A percentile compares a stretch with the other conserved stretches of the same genome.
Evolutionary conservation across 108 stramenopile species (phyloP).

Genomic region (Pseudonitzschia multistriata): DNA sequence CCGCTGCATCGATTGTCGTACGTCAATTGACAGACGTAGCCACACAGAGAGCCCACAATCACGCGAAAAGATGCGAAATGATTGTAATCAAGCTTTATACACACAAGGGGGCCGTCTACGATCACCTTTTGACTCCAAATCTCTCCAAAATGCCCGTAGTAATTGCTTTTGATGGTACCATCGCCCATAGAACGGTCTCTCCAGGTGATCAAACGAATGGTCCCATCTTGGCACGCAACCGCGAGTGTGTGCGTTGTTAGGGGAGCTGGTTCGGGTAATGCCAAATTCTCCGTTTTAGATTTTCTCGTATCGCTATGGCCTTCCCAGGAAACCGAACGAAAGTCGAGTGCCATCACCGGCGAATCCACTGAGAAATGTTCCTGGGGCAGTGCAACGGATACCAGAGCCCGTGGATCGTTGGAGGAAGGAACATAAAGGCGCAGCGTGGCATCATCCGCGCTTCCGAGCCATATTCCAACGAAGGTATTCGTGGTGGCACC

Average conservation of each 20-base stretch:
- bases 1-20: background rate
- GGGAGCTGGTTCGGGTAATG: background rate
- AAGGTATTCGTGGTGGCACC: background rate
- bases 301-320: background rate
- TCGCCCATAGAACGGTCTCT: background rate
- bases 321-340: background rate
- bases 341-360: slow-evolving; percentile 40
- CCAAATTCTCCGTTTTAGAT: background rate
- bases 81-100: slow-evolving; percentile 28
- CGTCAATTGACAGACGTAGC: slow-evolving; percentile 40
- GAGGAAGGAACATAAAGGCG: slow-evolving; percentile 23
- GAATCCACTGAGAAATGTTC: slow-evolving; percentile 24
- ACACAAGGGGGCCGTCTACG: slow-evolving; percentile 45
- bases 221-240: slow-evolving; percentile 52
- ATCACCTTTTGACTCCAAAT: slow-evolving; percentile 29
- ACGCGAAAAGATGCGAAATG: slow-evolving; percentile 14
- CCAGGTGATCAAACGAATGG: slow-evolving; percentile 39
- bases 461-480: slow-evolving; percentile 26
- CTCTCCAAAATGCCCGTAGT: slow-evolving; percentile 1
- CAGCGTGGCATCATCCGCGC: slow-evolving; percentile 34
- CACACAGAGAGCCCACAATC: slow-evolving; percentile 50
- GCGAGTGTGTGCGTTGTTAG: slow-evolving; percentile 27
- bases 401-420: background rate
- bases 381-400: slow-evolving; percentile 9
- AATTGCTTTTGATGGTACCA: background rate